A percentile compares a stretch with the other conserved stretches of the same genome.
phyloP scores from a whole-genome alignment of 257 asterid species.

The Paraleonurus japonicus region DNA sequence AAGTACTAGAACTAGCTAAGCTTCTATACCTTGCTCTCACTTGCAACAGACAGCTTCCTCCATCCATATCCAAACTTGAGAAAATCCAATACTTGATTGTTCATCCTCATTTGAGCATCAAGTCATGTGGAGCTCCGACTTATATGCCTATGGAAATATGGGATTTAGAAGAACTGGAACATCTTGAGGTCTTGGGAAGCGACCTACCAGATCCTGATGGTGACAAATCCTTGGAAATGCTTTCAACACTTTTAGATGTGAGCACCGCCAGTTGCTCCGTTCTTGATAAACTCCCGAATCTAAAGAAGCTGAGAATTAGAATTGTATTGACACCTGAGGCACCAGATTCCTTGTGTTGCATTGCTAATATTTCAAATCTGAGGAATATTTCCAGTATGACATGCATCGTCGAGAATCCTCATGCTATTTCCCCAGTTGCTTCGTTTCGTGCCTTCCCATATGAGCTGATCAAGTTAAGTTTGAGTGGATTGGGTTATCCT shows the following conservation, averaged over 20 bases:
- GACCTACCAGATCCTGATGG: neutral
- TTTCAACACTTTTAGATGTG: too few relatives aligned
- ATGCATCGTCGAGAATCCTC: too few relatives aligned
- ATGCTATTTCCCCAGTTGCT: too few relatives aligned
- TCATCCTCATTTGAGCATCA: slow-evolving; percentile 2
- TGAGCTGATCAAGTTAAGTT: neutral
- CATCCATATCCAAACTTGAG: slow-evolving; percentile 15
- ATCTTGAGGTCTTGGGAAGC: neutral
- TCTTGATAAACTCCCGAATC: too few relatives aligned
- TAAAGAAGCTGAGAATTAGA: neutral
- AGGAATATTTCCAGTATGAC: too few relatives aligned
- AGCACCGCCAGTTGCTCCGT: too few relatives aligned
- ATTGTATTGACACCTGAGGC: neutral
- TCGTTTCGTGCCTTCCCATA: too few relatives aligned
- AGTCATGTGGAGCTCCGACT: too few relatives aligned
- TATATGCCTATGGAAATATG: neutral
- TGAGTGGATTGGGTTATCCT: too few relatives aligned
- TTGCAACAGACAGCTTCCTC: slow-evolving; percentile 6
- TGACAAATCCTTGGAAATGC: too few relatives aligned
- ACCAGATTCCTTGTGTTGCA: neutral
- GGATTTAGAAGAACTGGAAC: neutral
- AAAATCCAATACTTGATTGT: slow-evolving; percentile 11
- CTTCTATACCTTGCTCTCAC: slow-evolving; percentile 19
- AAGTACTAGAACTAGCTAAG: neutral
- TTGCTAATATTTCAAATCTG: neutral